Base-by-base conservation (phyloP, 345 rosid species). In the Melaleuca quinquenervia region DNA sequence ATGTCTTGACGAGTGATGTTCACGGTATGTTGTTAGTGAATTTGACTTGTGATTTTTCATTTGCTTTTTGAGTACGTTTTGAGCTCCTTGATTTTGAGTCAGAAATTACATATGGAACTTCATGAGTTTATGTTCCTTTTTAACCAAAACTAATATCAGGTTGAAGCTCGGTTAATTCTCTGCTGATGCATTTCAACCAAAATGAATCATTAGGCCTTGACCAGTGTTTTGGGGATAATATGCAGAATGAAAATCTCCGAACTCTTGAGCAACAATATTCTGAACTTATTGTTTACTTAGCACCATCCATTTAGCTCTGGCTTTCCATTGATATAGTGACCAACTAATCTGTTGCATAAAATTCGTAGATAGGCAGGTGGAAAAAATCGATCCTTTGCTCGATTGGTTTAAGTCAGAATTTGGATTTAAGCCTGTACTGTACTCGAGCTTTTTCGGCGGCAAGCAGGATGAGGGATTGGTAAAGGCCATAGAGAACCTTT, bases 351-450 rank as follows among this genome's bases (percentile, higher is more conserved):
- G 50, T 62, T 10, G 36, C 52, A 49, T 50, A 44, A 26, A 84
- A 54, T 91, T 87, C 91, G 51, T 88, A 96, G 99, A 93, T 36
- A 80, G 84, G 78, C 99, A 96, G 83, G 99, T 94, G 86, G 92
- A 96, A 91, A 94, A 94, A 84, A 89, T 97, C 41, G 98, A 95
- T 91, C 99, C 99, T 86, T 87, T 97, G 80, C 97, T 97, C 26
- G 84, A 91, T 70, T 97, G 99, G 99, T 86, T 96, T 54, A 92
- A 93, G 84, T 93, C 97, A 86, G 97, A 95, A 90, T 96, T 96
- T 85, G 96, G 99, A 48, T 88, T 88, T 87, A 93, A 93, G 91
- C 98, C 99, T 5, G 89, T 93, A 64, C 91, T 97, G 88, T 92
- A 94, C 90, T 90, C 94, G 0, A 92, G 98, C 90, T 88, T 95